A percentile compares a stretch with the other conserved stretches of the same genome.
These are phyloP conservation scores for Phragmites australis DNA, from an alignment of 176 grass and related monocot genomes.

Conservation along the genomic window DNA sequence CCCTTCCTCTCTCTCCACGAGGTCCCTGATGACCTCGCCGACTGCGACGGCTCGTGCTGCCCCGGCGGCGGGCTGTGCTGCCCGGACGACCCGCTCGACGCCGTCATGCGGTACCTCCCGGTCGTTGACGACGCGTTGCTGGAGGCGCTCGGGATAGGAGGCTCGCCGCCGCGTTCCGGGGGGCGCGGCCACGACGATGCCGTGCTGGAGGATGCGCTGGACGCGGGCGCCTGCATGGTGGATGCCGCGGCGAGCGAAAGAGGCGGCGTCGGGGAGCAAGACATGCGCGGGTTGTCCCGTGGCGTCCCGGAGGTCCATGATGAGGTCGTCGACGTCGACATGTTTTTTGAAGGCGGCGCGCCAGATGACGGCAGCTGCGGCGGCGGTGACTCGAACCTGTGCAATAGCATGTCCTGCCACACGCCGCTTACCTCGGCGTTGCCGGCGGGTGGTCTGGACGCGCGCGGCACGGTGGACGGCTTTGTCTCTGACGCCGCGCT, in stretches of 20 bases:
- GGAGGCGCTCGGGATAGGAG: not conserved
- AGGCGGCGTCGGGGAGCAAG: not conserved
- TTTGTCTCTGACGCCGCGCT: not conserved
- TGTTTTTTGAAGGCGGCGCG: not conserved
- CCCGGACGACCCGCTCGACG: slow-evolving; percentile 47
- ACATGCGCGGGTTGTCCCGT: not conserved
- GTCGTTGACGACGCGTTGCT: not conserved
- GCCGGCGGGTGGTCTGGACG: not conserved
- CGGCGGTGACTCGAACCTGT: too few species aligned
- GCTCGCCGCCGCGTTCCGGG: not conserved
- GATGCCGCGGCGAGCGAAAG: not conserved
- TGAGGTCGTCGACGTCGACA: not conserved
- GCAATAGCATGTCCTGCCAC: not conserved
- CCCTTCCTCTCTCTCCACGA: not conserved
- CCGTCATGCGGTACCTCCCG: not conserved
- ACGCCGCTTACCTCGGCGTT: not conserved
- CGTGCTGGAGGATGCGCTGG: not conserved
- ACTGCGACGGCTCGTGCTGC: not conserved
- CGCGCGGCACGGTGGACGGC: not conserved
- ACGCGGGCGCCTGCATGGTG: not conserved
- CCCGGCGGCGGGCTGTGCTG: slow-evolving; percentile 33
- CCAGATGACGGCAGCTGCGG: not conserved
- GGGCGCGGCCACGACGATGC: not conserved
- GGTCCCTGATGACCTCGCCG: slow-evolving; percentile 17
- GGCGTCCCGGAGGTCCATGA: not conserved